A percentile compares a stretch with the other conserved stretches of the same genome.
phyloP scores from a whole-genome alignment of 345 rosid genomes.

The Hypericum androsaemum region DNA sequence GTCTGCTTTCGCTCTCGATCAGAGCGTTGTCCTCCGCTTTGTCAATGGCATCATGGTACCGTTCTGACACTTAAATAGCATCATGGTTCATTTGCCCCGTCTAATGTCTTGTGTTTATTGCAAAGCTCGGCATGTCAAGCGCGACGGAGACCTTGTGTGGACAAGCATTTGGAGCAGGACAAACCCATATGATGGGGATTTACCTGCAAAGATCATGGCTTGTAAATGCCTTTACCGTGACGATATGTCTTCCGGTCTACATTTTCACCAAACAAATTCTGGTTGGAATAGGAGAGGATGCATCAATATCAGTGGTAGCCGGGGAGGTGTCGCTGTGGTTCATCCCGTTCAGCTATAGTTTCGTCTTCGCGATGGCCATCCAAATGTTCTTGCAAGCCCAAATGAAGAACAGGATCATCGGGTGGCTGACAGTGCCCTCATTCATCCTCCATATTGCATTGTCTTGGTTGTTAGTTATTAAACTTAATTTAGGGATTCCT shows the following conservation, averaged over 20 bases:
- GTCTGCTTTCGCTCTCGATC: too few relatives aligned
- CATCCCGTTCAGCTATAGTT: constrained; percentile 7
- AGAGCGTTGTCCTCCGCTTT: too few relatives aligned
- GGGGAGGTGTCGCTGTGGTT: constrained; percentile 12
- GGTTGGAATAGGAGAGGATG: too few relatives aligned
- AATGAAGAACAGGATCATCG: constrained; percentile 22
- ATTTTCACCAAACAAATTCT: constrained; percentile 7
- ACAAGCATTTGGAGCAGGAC: constrained; percentile 32
- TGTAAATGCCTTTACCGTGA: not conserved
- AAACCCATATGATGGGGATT: constrained; percentile 25
- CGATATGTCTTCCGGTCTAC: constrained; percentile 11
- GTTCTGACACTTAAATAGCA: too few relatives aligned
- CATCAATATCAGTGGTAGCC: not conserved
- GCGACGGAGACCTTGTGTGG: constrained; percentile 36
- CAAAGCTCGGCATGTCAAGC: constrained; percentile 31
- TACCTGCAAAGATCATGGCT: constrained; percentile 28
- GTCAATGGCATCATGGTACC: too few relatives aligned
- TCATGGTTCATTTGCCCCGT: too few relatives aligned
- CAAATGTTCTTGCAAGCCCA: constrained; percentile 37
- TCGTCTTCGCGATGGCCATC: constrained; percentile 6
- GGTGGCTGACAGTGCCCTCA: constrained; percentile 17
- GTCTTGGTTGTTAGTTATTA: constrained; percentile 28
- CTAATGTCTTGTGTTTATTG: too few relatives aligned
- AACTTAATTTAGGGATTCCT: constrained; percentile 16
- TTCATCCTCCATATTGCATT: constrained; percentile 20